A percentile compares a stretch with the other conserved stretches of the same genome.
Evolutionary conservation across 1,139 yeast species (phyloP).

Genomic region (Scheffersomyces quercinus): DNA sequence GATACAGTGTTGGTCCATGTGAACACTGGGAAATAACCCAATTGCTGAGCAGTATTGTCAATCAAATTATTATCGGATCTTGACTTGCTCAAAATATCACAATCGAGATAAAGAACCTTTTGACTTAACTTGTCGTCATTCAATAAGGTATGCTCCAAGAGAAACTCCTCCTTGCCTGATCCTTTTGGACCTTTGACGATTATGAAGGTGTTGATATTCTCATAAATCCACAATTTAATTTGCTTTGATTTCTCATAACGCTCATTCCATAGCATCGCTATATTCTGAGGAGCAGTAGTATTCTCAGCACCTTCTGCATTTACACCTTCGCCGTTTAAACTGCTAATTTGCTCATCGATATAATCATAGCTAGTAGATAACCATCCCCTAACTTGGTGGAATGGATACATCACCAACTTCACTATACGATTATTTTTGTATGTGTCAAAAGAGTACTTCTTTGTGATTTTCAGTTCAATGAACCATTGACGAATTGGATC

Average conservation of each 20-base stretch:
- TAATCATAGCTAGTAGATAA: slow-evolving; percentile 30
- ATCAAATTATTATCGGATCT: slow-evolving; percentile 73
- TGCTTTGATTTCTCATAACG: slow-evolving; percentile 67
- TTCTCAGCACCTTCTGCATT: slow-evolving; percentile 12
- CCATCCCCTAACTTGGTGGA: slow-evolving; percentile 22
- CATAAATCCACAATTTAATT: slow-evolving; percentile 76
- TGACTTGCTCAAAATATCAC: slow-evolving; percentile 71
- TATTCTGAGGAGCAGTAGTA: slow-evolving; percentile 13
- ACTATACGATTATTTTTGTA: slow-evolving; percentile 34
- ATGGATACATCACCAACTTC: slow-evolving; percentile 29
- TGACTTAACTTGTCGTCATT: slow-evolving; percentile 42
- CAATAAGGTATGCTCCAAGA: slow-evolving; percentile 65
- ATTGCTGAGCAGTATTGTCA: slow-evolving; percentile 65
- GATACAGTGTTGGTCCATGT: slow-evolving; percentile 88
- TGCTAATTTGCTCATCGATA: slow-evolving; percentile 13
- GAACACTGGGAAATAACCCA: slow-evolving; percentile 92
- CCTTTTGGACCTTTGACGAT: slow-evolving; percentile 93
- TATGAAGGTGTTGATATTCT: slow-evolving; percentile 65
- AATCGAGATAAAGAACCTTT: slow-evolving; percentile 71
- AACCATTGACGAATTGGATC: slow-evolving; percentile 90
- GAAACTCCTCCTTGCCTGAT: slow-evolving; percentile 84
- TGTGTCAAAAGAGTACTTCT: slow-evolving; percentile 35
- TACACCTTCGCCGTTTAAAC: slow-evolving; percentile 5
- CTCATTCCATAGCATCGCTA: slow-evolving; percentile 62
- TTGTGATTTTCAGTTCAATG: slow-evolving; percentile 71